Percentiles rank a stretch among this genome's conserved stretches.
phyloP scores from a whole-genome alignment of 495 filamentous ascomycete genomes.

The Penicillium waksmanii region DNA sequence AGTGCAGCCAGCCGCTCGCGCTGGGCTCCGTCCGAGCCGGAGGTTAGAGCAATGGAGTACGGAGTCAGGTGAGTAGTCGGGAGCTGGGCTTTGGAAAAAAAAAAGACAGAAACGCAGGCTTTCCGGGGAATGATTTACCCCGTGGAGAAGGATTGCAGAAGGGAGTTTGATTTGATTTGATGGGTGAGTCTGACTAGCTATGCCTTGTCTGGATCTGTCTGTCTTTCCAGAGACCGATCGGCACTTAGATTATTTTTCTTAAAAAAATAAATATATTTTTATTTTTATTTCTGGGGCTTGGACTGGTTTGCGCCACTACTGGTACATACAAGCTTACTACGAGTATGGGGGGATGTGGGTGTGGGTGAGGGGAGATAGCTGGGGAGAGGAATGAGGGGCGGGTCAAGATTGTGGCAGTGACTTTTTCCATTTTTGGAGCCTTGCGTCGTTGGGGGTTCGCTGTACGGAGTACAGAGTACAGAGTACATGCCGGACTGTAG shows the following conservation, averaged over 20 bases:
- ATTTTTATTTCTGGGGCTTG: too few species aligned
- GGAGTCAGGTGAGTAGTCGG: neutral
- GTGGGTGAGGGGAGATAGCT: neutral
- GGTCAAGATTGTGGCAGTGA: slow-evolving; percentile 17
- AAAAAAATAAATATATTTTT: too few species aligned
- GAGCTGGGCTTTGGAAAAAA: slow-evolving; percentile 5
- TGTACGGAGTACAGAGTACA: too few species aligned
- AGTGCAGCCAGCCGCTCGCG: neutral
- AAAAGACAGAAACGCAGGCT: neutral
- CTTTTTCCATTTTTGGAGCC: slow-evolving; percentile 17
- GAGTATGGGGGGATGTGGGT: neutral
- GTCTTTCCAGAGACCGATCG: too few species aligned
- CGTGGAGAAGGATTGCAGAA: slow-evolving; percentile 9
- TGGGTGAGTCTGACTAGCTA: too few species aligned
- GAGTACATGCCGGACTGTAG: too few species aligned
- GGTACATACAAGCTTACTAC: too few species aligned
- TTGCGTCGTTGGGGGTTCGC: neutral
- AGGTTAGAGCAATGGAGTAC: neutral
- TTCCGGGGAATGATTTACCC: slow-evolving; percentile 20
- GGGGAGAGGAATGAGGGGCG: slow-evolving; percentile 5
- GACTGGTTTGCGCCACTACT: too few species aligned
- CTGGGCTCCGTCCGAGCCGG: slow-evolving; percentile 5
- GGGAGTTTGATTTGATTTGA: too few species aligned
- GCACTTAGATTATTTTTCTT: too few species aligned
- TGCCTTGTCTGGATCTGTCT: too few species aligned